Conservation (phyloP, 1,284 basidiomycete genomes). For the Moesziomyces sp. region DNA sequence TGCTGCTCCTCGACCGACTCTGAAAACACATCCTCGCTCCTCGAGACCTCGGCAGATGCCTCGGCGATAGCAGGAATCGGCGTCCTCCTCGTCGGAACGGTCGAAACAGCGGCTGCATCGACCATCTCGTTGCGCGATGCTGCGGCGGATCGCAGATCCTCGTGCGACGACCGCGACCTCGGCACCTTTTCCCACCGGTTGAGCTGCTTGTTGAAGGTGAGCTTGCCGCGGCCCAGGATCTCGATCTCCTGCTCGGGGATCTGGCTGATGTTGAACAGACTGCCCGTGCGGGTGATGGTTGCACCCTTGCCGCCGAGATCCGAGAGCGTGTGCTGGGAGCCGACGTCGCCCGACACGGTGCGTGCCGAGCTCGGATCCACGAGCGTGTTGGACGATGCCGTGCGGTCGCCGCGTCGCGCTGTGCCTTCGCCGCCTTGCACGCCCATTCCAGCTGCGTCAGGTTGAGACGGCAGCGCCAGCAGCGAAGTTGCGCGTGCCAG, state of each 20-base stretch:
- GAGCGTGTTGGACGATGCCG: constrained; percentile 45
- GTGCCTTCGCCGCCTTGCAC: constrained; percentile 3
- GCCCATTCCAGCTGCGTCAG: not conserved
- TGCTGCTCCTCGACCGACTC: constrained; percentile 39
- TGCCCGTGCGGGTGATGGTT: constrained; percentile 43
- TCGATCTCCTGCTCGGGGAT: constrained; percentile 50
- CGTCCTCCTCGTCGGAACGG: constrained; percentile 20
- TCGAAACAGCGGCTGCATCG: not conserved
- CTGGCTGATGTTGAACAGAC: constrained; percentile 55
- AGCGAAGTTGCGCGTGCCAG: constrained; percentile 24
- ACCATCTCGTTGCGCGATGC: constrained; percentile 25
- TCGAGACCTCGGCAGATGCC: constrained; percentile 38
- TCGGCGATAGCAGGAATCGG: constrained; percentile 40
- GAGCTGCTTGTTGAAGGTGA: constrained; percentile 47
- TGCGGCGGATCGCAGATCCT: constrained; percentile 35
- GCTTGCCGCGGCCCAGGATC: constrained; percentile 43
- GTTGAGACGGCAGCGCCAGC: constrained; percentile 35
- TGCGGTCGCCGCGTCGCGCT: constrained; percentile 33
- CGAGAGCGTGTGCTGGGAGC: constrained; percentile 32
- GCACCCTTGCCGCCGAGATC: constrained; percentile 49
- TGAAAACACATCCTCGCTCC: constrained; percentile 39
- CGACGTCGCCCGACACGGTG: constrained; percentile 33
- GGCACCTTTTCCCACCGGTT: constrained; percentile 50
- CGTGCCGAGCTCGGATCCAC: constrained; percentile 37
- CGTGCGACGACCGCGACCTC: constrained; percentile 27